Conservation (phyloP, 2,329 filamentous ascomycete species). For the Aspergillus sp. region DNA sequence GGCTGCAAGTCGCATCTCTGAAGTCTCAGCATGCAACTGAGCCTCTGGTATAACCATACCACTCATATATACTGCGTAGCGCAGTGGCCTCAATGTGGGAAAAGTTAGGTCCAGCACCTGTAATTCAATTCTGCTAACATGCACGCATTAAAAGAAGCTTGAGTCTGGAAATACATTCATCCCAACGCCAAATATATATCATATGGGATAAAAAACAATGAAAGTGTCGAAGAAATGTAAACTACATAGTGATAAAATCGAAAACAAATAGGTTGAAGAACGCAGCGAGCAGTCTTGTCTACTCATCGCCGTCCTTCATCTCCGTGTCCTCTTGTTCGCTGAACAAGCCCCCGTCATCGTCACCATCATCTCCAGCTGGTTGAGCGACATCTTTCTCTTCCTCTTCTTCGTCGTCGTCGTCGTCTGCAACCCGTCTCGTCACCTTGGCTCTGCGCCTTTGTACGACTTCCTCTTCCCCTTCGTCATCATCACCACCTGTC, state of each 20-base stretch:
- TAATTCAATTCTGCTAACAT: not conserved
- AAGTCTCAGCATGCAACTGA: too few species aligned
- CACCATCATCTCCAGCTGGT: conserved; percentile 18
- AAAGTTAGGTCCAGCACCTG: not conserved
- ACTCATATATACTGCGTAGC: too few species aligned
- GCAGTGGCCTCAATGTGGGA: not conserved
- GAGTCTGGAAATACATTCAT: not conserved
- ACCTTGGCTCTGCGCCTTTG: conserved; percentile 36
- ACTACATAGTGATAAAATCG: conserved; percentile 11
- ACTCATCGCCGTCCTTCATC: conserved; percentile 38
- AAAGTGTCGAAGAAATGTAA: conserved; percentile 17
- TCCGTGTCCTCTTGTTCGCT: conserved; percentile 34
- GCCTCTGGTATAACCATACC: too few species aligned
- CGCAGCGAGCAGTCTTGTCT: not conserved
- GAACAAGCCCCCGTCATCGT: conserved; percentile 40
- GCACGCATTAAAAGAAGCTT: not conserved
- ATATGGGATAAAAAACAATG: conserved; percentile 6
- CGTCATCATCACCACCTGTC: conserved; percentile 18
- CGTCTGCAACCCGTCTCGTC: conserved; percentile 37
- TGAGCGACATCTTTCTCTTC: conserved; percentile 43
- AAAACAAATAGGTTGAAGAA: conserved; percentile 12
- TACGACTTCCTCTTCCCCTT: conserved; percentile 36
- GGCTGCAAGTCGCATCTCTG: too few species aligned
- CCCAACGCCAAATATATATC: conserved; percentile 14
- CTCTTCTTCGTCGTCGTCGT: conserved; percentile 49